Evolutionary conservation across 306 rosid species (phyloP).

Genomic region (Lupinus albus): DNA sequence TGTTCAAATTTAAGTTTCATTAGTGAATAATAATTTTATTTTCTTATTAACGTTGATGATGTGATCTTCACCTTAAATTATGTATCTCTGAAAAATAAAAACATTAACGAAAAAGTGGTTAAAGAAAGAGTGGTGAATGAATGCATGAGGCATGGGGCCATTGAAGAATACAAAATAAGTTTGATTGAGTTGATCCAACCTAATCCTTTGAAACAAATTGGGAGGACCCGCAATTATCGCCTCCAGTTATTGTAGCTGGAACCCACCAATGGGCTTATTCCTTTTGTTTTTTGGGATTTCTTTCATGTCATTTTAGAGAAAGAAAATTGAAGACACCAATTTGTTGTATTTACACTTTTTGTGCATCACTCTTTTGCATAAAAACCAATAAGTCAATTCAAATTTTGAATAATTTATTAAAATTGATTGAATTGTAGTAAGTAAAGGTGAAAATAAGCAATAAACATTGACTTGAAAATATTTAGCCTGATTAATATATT

Average conservation of each 20-base stretch:
- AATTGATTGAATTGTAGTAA: neutral
- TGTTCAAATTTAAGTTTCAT: too few species aligned
- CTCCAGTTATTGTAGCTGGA: constrained; percentile 41
- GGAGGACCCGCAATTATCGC: constrained; percentile 61
- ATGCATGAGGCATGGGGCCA: neutral
- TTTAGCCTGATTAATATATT: too few species aligned
- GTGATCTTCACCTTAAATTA: neutral
- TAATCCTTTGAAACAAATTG: constrained; percentile 52
- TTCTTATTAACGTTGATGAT: neutral
- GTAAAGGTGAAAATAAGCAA: too few species aligned
- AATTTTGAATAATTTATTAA: constrained; percentile 5
- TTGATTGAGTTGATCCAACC: constrained; percentile 24
- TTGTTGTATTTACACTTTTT: constrained; percentile 27
- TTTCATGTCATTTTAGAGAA: too few species aligned
- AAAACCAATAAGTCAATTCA: neutral
- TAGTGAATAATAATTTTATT: too few species aligned
- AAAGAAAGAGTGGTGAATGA: neutral
- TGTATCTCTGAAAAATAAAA: too few species aligned
- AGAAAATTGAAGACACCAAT: too few species aligned
- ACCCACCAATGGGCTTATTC: neutral
- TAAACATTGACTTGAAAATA: too few species aligned
- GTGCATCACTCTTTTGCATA: neutral
- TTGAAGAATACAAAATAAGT: neutral
- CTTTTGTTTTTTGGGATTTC: neutral
- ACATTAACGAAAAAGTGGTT: neutral